Base-by-base conservation (phyloP, 2,329 filamentous ascomycete species). In the Talaromyces rugulosus region DNA sequence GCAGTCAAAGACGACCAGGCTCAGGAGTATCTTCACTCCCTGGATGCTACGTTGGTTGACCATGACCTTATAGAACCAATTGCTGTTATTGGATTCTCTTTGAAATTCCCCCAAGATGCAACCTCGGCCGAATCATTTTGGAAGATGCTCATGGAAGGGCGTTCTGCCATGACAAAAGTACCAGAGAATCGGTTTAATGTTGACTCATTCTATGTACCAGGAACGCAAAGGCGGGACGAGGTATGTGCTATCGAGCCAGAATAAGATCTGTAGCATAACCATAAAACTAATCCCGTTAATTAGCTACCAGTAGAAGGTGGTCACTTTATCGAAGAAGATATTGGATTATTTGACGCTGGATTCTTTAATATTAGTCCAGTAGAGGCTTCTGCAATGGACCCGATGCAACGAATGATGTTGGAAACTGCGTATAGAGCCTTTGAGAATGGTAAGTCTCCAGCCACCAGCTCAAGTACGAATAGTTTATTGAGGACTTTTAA, bases 361-460 rank as follows among this genome's bases (percentile, higher is more conserved):
- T 74, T 75, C 52, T 74, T 60, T 63, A 28, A 66, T 31, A 67
- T 73, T 44, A 66, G 54, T n/a, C 30, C 40, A 4, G 57, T 62
- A 9, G 69, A 71, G 28, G 61, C 58, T 1, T 52, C 53, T 14
- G 30, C 58, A 12, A 60, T 60, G 40, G 61, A 63, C 44, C 61
- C 61, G 4, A 31, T 40, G 58, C 61, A 63, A 57, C 0, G 77
- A 74, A 6, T 27, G 2, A 33, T 58, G 5, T 40, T 62, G 1
- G 60, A 62, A 27, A 31, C 18, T 2, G 40, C 78, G 0, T 82
- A 80, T 40, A 64, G 68, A 52, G 64, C 65, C 7, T 44, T 69
- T 1, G 72, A 66, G 40, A 57, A 60, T 52, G 67, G 64, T 56
- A 33, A 30, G 33, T 8, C 11, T 30, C 11, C 30, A 36, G 6